Conservation (phyloP, 2,329 filamentous ascomycete genomes). For the Aspergillus quadrilineatus region DNA sequence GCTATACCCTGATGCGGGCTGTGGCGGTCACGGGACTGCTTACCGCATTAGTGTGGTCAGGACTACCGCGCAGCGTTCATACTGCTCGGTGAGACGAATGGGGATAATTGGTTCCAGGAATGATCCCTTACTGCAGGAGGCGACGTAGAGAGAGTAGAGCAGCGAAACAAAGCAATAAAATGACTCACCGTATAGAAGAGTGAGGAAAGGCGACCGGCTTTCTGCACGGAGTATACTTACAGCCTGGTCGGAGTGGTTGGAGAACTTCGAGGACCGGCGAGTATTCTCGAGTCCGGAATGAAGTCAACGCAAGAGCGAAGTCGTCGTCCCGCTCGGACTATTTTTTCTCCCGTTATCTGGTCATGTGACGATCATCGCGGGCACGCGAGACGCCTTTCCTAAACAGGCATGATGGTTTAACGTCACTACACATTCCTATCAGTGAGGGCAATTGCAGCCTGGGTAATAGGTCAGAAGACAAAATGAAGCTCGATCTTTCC, state of each 20-base stretch:
- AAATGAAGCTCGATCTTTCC: constrained; percentile 65
- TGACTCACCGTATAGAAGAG: neutral
- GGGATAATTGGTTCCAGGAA: neutral
- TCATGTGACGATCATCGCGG: constrained; percentile 13
- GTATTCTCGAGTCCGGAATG: constrained; percentile 47
- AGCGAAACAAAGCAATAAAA: neutral
- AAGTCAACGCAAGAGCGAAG: constrained; percentile 39
- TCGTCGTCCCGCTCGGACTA: constrained; percentile 27
- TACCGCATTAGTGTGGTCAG: constrained; percentile 30
- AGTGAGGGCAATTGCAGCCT: neutral
- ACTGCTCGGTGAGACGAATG: neutral
- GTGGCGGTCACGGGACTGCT: constrained; percentile 37
- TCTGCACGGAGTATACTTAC: neutral
- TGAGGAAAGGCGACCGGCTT: neutral
- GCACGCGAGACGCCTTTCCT: constrained; percentile 11
- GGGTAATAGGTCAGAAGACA: constrained; percentile 14
- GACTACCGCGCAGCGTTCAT: constrained; percentile 7
- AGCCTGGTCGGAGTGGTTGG: constrained; percentile 15
- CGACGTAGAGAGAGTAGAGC: neutral
- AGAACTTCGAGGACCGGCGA: constrained; percentile 43
- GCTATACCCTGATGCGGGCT: constrained; percentile 19
- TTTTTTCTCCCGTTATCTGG: constrained; percentile 3
- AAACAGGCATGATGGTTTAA: neutral
- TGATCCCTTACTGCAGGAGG: neutral
- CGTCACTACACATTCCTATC: constrained; percentile 11